A percentile compares a stretch with the other conserved stretches of the same genome.
Conservation (phyloP, 805 yeast species). For the Ogataea trehaloabstinens region DNA sequence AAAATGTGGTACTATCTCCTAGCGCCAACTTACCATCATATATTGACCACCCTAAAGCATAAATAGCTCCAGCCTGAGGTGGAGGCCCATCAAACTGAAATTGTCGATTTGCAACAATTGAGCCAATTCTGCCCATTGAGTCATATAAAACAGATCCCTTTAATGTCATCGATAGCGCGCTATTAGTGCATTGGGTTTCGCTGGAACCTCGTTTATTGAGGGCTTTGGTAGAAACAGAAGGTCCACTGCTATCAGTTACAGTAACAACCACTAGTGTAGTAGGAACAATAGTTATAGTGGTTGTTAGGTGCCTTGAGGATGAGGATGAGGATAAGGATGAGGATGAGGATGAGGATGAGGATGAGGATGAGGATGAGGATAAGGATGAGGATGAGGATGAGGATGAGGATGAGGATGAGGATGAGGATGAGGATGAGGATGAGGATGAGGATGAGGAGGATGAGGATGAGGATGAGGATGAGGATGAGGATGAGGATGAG, state of each 20-base stretch:
- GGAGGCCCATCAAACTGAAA: conserved; percentile 79
- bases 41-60: conserved; percentile 63
- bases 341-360: conserved; percentile 14
- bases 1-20: conserved; percentile 60
- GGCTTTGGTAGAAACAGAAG: conserved; percentile 25
- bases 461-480: too few species aligned
- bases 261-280: conserved; percentile 30
- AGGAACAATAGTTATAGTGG: conserved; percentile 28
- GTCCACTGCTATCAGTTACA: conserved; percentile 24
- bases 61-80: conserved; percentile 76
- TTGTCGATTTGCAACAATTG: conserved; percentile 80
- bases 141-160: conserved; percentile 53
- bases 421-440: conserved; percentile 16
- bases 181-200: conserved; percentile 44
- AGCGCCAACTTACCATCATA: conserved; percentile 62
- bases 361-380: conserved; percentile 3
- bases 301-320: conserved; percentile 26
- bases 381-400: too few species aligned
- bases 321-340: conserved; percentile 18
- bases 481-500: too few species aligned
- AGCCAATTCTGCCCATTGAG: conserved; percentile 64
- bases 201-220: conserved; percentile 24
- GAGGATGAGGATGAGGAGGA: too few species aligned
- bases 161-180: conserved; percentile 56
- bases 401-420: too few species aligned